Conservation (phyloP, 148 eudicot species). For the Vaccinium myrtillus region DNA sequence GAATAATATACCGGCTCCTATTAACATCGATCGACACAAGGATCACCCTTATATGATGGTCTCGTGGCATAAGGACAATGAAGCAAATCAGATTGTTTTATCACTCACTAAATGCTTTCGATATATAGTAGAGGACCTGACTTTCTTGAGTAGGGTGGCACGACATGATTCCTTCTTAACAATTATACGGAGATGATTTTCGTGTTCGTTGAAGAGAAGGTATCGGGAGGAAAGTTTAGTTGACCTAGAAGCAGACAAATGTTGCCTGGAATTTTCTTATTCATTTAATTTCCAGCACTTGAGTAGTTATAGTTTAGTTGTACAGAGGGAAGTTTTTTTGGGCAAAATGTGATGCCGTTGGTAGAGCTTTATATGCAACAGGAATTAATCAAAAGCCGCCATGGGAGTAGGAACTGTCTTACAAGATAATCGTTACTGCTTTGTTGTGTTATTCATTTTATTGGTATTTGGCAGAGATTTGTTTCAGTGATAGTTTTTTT, state of each 20-base stretch:
- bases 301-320: constrained; percentile 8
- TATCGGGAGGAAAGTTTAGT: not conserved
- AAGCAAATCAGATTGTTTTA: not conserved
- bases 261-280: too few species aligned
- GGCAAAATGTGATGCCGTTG: not conserved
- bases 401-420: too few species aligned
- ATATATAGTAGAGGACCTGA: not conserved
- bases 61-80: not conserved
- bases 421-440: too few species aligned
- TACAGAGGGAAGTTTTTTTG: not conserved
- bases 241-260: not conserved
- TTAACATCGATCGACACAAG: not conserved
- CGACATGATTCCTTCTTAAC: too few species aligned
- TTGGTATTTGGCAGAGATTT: too few species aligned
- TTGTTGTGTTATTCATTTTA: too few species aligned
- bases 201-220: too few species aligned
- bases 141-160: constrained; percentile 1
- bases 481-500: too few species aligned
- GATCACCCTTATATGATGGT: too few species aligned
- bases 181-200: not conserved
- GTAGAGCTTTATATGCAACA: not conserved
- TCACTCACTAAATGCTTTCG: not conserved
- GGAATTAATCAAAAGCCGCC: too few species aligned
- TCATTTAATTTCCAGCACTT: too few species aligned
- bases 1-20: not conserved